Evolutionary conservation across 2,329 filamentous ascomycete species (phyloP).

Genomic region (Monosporascus sp.): DNA sequence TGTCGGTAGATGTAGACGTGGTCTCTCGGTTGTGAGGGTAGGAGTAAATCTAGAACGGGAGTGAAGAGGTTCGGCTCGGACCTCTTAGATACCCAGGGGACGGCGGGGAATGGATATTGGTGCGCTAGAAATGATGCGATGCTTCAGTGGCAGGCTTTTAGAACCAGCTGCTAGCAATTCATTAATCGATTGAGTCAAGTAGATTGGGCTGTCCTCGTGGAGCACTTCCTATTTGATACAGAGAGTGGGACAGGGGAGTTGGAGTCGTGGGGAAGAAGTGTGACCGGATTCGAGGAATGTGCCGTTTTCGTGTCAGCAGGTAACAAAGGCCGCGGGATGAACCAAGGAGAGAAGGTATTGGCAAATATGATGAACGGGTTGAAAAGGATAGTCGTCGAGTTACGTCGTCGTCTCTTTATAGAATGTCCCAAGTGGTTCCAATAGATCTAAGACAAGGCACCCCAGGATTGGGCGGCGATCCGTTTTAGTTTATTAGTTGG

Average conservation of each 20-base stretch:
- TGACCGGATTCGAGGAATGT: neutral
- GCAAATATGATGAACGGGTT: neutral
- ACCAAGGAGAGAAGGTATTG: neutral
- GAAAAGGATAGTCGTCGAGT: neutral
- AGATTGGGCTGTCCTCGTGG: neutral
- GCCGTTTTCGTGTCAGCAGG: neutral
- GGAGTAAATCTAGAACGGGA: too few relatives aligned
- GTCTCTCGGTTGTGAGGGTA: too few relatives aligned
- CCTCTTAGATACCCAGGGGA: neutral
- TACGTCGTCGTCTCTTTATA: neutral
- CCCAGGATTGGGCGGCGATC: neutral
- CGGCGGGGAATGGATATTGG: neutral
- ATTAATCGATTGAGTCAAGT: neutral
- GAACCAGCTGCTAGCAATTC: neutral
- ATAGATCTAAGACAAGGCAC: neutral
- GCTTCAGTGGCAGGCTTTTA: neutral
- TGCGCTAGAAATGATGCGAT: neutral
- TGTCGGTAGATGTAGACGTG: neutral
- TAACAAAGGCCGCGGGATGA: neutral
- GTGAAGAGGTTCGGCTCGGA: too few relatives aligned
- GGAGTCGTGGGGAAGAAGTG: neutral
- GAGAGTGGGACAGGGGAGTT: neutral
- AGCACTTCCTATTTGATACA: slow-evolving; percentile 1
- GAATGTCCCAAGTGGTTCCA: neutral
- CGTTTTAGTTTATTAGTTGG: neutral